These are phyloP conservation scores for Carex myosuroides DNA, from an alignment of 176 grass and related monocot species.

Conservation along the genomic window DNA sequence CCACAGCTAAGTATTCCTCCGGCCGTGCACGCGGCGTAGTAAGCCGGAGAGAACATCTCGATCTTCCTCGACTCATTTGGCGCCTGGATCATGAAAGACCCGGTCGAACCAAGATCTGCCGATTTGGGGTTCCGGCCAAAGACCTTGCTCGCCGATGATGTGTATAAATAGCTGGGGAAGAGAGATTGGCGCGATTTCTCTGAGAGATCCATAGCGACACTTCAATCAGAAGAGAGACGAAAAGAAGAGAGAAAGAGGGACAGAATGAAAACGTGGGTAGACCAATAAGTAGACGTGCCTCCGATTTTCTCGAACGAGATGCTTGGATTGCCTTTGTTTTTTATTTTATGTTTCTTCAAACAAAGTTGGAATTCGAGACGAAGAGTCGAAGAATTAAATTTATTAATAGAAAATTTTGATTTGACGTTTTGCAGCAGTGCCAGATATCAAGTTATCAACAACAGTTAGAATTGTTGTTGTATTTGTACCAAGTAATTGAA, in stretches of 20 bases:
- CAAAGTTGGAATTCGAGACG: not conserved
- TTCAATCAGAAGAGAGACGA: not conserved
- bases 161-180: constrained; percentile 64
- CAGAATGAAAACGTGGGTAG: not conserved
- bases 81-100: constrained; percentile 27
- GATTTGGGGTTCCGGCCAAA: not conserved
- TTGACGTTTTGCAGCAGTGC: not conserved
- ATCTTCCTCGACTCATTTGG: constrained; percentile 78
- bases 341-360: not conserved
- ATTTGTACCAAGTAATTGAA: too few relatives aligned
- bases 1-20: constrained; percentile 73
- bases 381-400: not conserved
- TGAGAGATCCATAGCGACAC: not conserved
- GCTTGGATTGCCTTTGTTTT: not conserved
- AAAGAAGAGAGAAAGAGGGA: not conserved
- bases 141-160: not conserved
- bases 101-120: not conserved
- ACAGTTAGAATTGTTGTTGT: too few relatives aligned
- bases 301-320: constrained; percentile 10
- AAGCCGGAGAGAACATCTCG: constrained; percentile 77
- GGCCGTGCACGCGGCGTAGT: constrained; percentile 58
- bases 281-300: not conserved
- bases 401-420: constrained; percentile 16
- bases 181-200: constrained; percentile 44
- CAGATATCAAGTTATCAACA: not conserved